Conservation (phyloP, 495 filamentous ascomycete species). For the Xylaria intraflava region DNA sequence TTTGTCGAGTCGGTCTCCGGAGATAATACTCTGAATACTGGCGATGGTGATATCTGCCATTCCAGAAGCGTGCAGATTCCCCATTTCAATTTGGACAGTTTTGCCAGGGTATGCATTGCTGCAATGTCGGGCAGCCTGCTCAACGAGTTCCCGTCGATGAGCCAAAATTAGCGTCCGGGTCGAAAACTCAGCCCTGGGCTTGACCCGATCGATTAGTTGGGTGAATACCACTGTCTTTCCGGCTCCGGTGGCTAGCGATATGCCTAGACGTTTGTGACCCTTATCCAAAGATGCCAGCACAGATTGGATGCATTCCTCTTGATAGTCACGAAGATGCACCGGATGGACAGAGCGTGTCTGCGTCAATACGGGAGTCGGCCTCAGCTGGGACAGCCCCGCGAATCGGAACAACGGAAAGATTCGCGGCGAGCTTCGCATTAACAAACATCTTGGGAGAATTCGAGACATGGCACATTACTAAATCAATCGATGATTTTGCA, state of each 20-base stretch:
- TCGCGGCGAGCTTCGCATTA: conserved; percentile 6
- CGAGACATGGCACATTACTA: conserved; percentile 20
- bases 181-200: conserved; percentile 46
- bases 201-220: conserved; percentile 77
- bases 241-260: conserved; percentile 86
- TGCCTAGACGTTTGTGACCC: conserved; percentile 74
- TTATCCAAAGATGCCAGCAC: conserved; percentile 63
- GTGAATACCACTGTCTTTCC: conserved; percentile 99
- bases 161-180: conserved; percentile 85
- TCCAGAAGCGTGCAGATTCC: conserved; percentile 62
- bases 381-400: conserved; percentile 1
- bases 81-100: conserved; percentile 86
- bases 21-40: conserved; percentile 75
- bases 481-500: neutral
- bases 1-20: conserved; percentile 65
- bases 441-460: conserved; percentile 16
- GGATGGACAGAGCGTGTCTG: conserved; percentile 2
- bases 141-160: conserved; percentile 89
- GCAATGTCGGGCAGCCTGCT: conserved; percentile 87
- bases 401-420: neutral
- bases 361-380: conserved; percentile 15
- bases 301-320: conserved; percentile 85
- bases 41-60: conserved; percentile 88
- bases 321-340: conserved; percentile 65
- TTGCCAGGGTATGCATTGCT: conserved; percentile 68